These are phyloP conservation scores for Gardenia jasminoides DNA, from an alignment of 257 asterid species.

Conservation along the genomic window DNA sequence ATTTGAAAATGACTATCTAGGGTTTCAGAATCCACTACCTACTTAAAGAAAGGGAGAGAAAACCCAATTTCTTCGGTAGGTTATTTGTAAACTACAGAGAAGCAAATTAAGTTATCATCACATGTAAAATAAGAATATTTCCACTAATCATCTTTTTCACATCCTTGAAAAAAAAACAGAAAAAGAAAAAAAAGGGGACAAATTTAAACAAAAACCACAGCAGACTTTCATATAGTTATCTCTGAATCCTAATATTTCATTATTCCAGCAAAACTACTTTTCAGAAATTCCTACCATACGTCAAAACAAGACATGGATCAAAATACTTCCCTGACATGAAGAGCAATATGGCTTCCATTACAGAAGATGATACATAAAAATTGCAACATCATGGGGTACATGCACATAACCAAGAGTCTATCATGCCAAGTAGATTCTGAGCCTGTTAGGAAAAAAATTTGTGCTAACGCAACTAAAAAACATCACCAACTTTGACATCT, in stretches of 20 bases:
- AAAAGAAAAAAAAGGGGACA: neutral
- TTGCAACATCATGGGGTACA: neutral
- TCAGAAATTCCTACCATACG: neutral
- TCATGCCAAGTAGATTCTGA: neutral
- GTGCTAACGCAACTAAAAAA: neutral
- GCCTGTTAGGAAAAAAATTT: neutral
- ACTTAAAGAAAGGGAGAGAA: neutral
- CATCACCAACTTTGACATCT: neutral
- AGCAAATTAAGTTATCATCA: neutral
- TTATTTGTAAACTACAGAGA: neutral
- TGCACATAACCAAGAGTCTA: neutral
- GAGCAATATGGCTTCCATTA: neutral
- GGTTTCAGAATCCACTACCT: neutral
- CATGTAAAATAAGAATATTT: neutral
- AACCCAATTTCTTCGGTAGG: neutral
- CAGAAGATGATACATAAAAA: neutral
- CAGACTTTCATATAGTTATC: neutral
- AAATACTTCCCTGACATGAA: neutral
- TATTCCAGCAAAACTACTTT: too few relatives aligned
- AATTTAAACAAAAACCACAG: neutral
- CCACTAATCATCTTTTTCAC: neutral
- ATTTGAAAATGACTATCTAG: neutral
- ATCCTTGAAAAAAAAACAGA: neutral
- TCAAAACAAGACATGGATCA: neutral
- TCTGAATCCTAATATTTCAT: too few relatives aligned